Base-by-base conservation (phyloP, 2,329 filamentous ascomycete species). In the Aureobasidium sp. region DNA sequence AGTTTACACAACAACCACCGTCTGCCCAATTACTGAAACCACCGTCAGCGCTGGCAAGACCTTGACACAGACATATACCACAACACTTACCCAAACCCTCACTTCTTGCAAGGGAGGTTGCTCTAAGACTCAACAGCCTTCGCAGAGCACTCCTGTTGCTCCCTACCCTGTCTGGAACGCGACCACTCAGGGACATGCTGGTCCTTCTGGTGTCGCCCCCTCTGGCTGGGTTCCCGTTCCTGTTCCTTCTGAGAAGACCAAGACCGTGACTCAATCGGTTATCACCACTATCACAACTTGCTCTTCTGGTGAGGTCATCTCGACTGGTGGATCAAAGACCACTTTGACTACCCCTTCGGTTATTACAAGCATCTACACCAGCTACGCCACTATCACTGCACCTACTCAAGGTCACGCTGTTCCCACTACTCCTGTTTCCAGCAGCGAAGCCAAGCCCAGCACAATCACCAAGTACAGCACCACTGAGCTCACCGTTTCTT, bases 401-500 rank as follows among this genome's bases (percentile, higher is more conserved):
- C 29, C 63, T 53, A 61, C 46, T 41, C 63, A 44, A 15, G 55
- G 42, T 15, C 36, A 41, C n/a, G 26, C 20, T 32, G 39, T 53
- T 17, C 41, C 48, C 20, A 47, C 51, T 9, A 12, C 13, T 32
- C 41, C 57, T 10, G n/a, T 48, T 17, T 55, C 37, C 26, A 15
- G 32, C 13, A 42, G 36, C 10, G 51, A n/a, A 42, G 36, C 51
- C 15, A 37, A 47, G 20, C 58, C 47, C 10, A 64, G 63, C 9
- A 69, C 67, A 15, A 47, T 68, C 12, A 68, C 66, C 7, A 27
- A 58, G 39, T 67, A 66, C 55, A 63, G 65, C n/a, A 67, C 68
- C 20, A 46, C 62, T 9, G 61, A 62, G 29, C 68, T 76, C 61
- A 77, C 75, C 34, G 67, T 75, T 64, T 73, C 71, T 61, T 51